These are phyloP conservation scores for Eutrema salsugineum DNA, from an alignment of 441 rosid genomes.

Conservation along the genomic window DNA sequence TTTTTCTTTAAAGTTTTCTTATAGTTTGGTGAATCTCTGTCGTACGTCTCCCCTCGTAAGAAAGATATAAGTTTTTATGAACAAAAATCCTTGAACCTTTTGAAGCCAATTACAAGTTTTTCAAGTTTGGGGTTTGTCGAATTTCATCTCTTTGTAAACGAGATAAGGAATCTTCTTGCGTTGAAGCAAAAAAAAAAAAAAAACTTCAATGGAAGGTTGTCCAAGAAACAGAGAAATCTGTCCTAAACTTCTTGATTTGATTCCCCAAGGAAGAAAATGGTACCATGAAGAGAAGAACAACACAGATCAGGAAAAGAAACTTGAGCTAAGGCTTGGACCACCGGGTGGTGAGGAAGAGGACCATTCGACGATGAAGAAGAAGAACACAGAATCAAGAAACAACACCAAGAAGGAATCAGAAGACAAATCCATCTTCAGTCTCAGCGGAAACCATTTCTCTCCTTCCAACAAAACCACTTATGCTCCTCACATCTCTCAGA, in stretches of 20 bases:
- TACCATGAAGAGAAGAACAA: conserved; percentile 22
- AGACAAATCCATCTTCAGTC: conserved; percentile 24
- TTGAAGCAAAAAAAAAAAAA: background rate
- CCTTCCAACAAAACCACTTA: conserved; percentile 45
- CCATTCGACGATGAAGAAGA: conserved; percentile 29
- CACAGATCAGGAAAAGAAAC: conserved; percentile 57
- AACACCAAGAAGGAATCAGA: conserved; percentile 36
- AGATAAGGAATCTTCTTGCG: conserved; percentile 3
- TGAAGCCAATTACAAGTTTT: background rate
- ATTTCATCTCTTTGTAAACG: background rate
- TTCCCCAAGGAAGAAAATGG: conserved; percentile 45
- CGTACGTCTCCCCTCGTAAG: background rate
- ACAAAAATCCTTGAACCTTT: background rate
- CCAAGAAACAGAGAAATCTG: conserved; percentile 38
- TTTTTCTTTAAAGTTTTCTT: background rate
- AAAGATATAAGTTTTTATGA: background rate
- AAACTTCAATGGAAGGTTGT: conserved; percentile 45
- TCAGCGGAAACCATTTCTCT: conserved; percentile 20
- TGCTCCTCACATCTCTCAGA: conserved; percentile 48
- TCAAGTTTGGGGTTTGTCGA: background rate
- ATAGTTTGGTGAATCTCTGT: conserved; percentile 9
- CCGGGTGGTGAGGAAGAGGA: conserved; percentile 54
- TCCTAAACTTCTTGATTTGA: conserved; percentile 53
- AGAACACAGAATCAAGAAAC: background rate
- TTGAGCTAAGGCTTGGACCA: conserved; percentile 85